Conservation (phyloP, 2,329 filamentous ascomycete species). For the Fusarium phyllophilum region DNA sequence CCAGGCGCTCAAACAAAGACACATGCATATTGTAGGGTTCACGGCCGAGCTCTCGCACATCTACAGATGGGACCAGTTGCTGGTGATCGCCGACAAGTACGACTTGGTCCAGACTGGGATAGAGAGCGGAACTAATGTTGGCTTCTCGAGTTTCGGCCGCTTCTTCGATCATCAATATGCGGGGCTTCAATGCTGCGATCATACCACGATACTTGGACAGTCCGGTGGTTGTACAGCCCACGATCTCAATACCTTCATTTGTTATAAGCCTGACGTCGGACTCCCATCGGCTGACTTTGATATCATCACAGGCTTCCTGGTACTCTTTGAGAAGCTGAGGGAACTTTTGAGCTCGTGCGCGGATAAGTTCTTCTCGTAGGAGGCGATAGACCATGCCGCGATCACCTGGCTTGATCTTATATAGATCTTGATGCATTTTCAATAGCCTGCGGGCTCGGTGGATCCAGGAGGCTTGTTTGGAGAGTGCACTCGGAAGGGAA, state of each 20-base stretch:
- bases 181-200: slow-evolving; percentile 72
- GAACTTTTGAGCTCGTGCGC: slow-evolving; percentile 57
- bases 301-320: slow-evolving; percentile 58
- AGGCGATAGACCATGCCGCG: slow-evolving; percentile 75
- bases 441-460: slow-evolving; percentile 29
- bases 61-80: slow-evolving; percentile 77
- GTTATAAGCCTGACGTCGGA: slow-evolving; percentile 60
- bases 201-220: slow-evolving; percentile 82
- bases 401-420: slow-evolving; percentile 59
- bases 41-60: slow-evolving; percentile 66
- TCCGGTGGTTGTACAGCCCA: slow-evolving; percentile 81
- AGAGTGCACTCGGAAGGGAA: slow-evolving; percentile 5
- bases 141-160: slow-evolving; percentile 80
- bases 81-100: slow-evolving; percentile 80
- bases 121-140: slow-evolving; percentile 63
- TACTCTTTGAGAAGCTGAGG: slow-evolving; percentile 62
- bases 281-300: slow-evolving; percentile 68
- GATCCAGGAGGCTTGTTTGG: slow-evolving; percentile 13
- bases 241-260: slow-evolving; percentile 56
- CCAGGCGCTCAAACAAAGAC: slow-evolving; percentile 82
- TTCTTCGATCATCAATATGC: slow-evolving; percentile 79
- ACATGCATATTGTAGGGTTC: slow-evolving; percentile 74
- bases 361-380: slow-evolving; percentile 67
- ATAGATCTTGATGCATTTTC: slow-evolving; percentile 61
- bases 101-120: slow-evolving; percentile 63